phyloP scores from a whole-genome alignment of 1,139 yeast genomes.

The Pichia sp. region DNA sequence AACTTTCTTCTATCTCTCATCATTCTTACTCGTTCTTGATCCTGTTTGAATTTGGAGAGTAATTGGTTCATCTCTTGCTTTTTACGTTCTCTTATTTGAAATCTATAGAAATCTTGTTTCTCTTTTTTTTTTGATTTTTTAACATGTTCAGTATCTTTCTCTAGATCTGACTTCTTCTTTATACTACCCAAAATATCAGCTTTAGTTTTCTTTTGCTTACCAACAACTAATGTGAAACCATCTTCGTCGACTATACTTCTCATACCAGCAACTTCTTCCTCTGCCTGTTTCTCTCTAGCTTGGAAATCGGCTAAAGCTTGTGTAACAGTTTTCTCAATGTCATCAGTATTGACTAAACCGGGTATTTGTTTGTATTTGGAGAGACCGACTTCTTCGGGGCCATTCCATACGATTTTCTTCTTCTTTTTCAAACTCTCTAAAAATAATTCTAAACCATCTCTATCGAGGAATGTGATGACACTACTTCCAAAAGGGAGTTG shows the following conservation, averaged over 20 bases:
- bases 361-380: conserved; percentile 16
- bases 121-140: conserved; percentile 72
- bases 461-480: conserved; percentile 68
- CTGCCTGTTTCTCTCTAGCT: conserved; percentile 59
- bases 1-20: conserved; percentile 79
- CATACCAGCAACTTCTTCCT: conserved; percentile 48
- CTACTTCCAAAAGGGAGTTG: conserved; percentile 69
- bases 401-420: conserved; percentile 17
- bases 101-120: conserved; percentile 87
- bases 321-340: conserved; percentile 46
- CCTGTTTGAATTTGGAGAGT: conserved; percentile 75
- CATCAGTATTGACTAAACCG: conserved; percentile 39
- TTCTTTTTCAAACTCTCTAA: conserved; percentile 27
- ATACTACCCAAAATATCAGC: conserved; percentile 56
- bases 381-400: conserved; percentile 20
- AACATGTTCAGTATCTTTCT: conserved; percentile 41
- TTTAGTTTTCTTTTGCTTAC: conserved; percentile 74
- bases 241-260: conserved; percentile 75
- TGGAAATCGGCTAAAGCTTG: conserved; percentile 61
- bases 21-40: conserved; percentile 73
- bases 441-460: conserved; percentile 62
- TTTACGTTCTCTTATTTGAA: conserved; percentile 90
- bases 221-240: conserved; percentile 87
- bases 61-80: conserved; percentile 88
- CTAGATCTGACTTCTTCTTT: conserved; percentile 39